Percentiles rank a stretch among this genome's conserved stretches.
phyloP scores from a whole-genome alignment of 768 basidiomycete genomes.

The Omphalotus guepiniiformis region DNA sequence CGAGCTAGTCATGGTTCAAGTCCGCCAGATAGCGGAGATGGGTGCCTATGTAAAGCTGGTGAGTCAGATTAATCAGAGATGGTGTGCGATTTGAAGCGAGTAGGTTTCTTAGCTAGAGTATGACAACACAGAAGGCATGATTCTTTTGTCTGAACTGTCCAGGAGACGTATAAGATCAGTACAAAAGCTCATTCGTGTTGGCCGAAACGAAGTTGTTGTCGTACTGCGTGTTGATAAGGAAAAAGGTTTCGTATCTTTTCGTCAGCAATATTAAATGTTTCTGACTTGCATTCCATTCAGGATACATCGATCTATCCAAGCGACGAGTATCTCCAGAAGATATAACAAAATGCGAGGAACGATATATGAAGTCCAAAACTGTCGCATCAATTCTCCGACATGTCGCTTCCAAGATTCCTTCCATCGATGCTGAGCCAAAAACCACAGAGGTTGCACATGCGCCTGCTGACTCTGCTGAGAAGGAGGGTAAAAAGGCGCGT shows the following conservation, averaged over 20 bases:
- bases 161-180: slow-evolving; percentile 94
- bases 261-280: not conserved
- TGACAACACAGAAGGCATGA: slow-evolving; percentile 99
- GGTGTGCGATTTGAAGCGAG: not conserved
- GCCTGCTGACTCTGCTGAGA: slow-evolving; percentile 34
- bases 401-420: slow-evolving; percentile 78
- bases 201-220: slow-evolving; percentile 97
- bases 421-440: slow-evolving; percentile 32
- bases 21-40: slow-evolving; percentile 99
- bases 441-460: slow-evolving; percentile 16
- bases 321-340: slow-evolving; percentile 97
- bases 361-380: slow-evolving; percentile 96
- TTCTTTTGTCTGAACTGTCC: slow-evolving; percentile 95
- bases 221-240: slow-evolving; percentile 98
- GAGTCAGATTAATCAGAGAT: slow-evolving; percentile 23
- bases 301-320: slow-evolving; percentile 99
- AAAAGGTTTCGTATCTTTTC: slow-evolving; percentile 61
- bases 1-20: slow-evolving; percentile 99
- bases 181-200: slow-evolving; percentile 96
- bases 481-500: slow-evolving; percentile 44
- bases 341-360: slow-evolving; percentile 97
- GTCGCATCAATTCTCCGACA: slow-evolving; percentile 92
- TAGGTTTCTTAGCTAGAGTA: slow-evolving; percentile 75
- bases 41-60: slow-evolving; percentile 99
- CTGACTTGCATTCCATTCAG: slow-evolving; percentile 37